Evolutionary conservation across 2,329 filamentous ascomycete genomes (phyloP), one percentile per base, ranked within the genome.

Genomic region (Leptographium procerum): DNA sequence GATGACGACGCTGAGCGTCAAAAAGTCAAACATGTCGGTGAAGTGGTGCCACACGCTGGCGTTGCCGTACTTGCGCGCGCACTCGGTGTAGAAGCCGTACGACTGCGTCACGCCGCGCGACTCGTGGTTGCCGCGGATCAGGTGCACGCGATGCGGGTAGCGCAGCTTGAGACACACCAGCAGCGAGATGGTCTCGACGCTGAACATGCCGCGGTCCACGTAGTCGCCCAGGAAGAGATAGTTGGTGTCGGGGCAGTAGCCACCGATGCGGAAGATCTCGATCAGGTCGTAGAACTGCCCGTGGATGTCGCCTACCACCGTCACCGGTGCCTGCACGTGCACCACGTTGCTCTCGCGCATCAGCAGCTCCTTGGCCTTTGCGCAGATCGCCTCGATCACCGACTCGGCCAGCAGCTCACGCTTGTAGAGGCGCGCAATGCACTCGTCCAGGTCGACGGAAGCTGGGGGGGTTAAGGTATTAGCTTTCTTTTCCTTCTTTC

Each of bases 281-380:
- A 99, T 94, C 75, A 99, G 84, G 72, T 99, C 94, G 73, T 92
- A 97, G 76, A 99, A 99, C 73, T 99, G 94, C 60, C 94, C 94
- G 72, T 99, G 94, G 65, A 99, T 99, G 71, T 99, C 94, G 64
- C 94, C 94, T 45, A 99, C 94, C 11, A 99, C 94, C 19, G 94
- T 99, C 60, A 99, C 90, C 2, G 94, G 94, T 34, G 94, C 91
- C 66, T 85, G 85, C 62, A 99, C 95, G 72, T 99, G 94, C 61
- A 99, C 94, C 62, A 99, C 94, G 75, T 99, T 99, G 82, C 92
- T 97, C 83, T 99, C 94, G 70, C 95, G 92, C 94, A 99, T 99
- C 66, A 99, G 82, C 66, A 99, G 80, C 77, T 99, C 94, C 71
- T 99, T 99, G 26, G 95, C 94, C 73, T 99, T 99, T 72, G 94